phyloP scores from a whole-genome alignment of 225 moss, liverwort and hornwort species.

The Straminergon stramineum region DNA sequence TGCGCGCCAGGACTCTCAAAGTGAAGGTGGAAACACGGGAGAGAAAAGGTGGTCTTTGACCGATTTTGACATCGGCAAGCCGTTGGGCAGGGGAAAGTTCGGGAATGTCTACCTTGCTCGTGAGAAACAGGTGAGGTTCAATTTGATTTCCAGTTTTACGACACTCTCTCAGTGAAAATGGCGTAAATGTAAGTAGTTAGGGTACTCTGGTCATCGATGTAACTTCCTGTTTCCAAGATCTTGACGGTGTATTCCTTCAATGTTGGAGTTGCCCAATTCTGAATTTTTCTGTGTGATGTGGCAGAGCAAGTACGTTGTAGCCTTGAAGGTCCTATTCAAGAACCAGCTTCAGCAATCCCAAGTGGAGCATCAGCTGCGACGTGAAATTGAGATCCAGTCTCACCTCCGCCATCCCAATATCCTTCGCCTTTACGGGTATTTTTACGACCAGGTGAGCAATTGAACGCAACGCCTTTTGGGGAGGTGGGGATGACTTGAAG shows the following conservation, averaged over 20 bases:
- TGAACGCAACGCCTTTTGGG: not conserved
- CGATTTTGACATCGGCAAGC: slow-evolving; percentile 94
- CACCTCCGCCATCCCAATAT: slow-evolving; percentile 99
- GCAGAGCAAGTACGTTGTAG: slow-evolving; percentile 97
- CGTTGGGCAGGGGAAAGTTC: slow-evolving; percentile 86
- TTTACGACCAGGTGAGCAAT: slow-evolving; percentile 66
- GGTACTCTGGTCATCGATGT: too few relatives aligned
- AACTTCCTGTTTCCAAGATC: too few relatives aligned
- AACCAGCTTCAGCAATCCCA: slow-evolving; percentile 94
- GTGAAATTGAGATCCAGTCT: slow-evolving; percentile 96
- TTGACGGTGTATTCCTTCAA: not conserved
- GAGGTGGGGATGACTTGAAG: not conserved
- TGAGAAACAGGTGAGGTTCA: slow-evolving; percentile 56
- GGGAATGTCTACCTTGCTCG: slow-evolving; percentile 93
- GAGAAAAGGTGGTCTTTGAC: slow-evolving; percentile 84
- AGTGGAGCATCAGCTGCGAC: slow-evolving; percentile 90
- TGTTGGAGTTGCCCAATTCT: too few relatives aligned
- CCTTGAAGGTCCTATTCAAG: slow-evolving; percentile 88
- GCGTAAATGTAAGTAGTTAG: too few relatives aligned
- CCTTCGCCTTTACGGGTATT: slow-evolving; percentile 93
- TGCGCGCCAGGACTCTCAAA: slow-evolving; percentile 7
- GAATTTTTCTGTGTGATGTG: not conserved
- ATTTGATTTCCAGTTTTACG: too few relatives aligned
- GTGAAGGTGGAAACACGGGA: slow-evolving; percentile 19
- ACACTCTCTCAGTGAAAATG: not conserved